phyloP scores from a whole-genome alignment of 1,139 yeast species.

The Geotrichum klebahnii region DNA sequence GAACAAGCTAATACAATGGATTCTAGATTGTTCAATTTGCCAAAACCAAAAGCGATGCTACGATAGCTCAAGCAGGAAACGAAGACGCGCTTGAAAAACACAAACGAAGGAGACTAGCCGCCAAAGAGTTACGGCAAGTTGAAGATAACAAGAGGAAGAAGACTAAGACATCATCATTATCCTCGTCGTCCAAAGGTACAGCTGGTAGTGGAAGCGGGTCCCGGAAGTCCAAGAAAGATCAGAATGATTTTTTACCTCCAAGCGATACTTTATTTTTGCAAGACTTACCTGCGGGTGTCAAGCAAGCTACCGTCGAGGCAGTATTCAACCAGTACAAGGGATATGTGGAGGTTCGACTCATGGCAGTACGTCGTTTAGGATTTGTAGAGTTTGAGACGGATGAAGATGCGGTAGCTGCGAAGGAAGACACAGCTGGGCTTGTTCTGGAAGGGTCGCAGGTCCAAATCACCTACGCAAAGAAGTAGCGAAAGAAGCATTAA shows the following conservation, averaged over 20 bases:
- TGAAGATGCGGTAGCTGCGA: conserved; percentile 47
- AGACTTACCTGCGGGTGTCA: conserved; percentile 50
- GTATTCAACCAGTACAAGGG: conserved; percentile 54
- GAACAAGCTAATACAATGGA: conserved; percentile 21
- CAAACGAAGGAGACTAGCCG: conserved; percentile 35
- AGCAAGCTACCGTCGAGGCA: conserved; percentile 44
- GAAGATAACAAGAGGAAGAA: conserved; percentile 6
- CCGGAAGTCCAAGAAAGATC: conserved; percentile 28
- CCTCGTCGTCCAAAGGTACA: background rate
- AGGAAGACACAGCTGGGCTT: conserved; percentile 41
- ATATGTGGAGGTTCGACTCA: conserved; percentile 60
- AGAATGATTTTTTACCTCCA: conserved; percentile 50
- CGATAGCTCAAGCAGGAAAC: conserved; percentile 33
- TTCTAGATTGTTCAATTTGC: conserved; percentile 40
- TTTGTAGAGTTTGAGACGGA: conserved; percentile 72
- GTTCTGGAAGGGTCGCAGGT: conserved; percentile 40
- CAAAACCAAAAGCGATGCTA: conserved; percentile 48
- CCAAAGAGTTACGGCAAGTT: conserved; percentile 31
- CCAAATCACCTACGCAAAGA: conserved; percentile 51
- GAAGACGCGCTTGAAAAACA: conserved; percentile 35
- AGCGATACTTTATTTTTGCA: conserved; percentile 68
- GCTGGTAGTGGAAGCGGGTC: too few relatives aligned
- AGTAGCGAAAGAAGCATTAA: conserved; percentile 32
- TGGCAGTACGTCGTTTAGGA: conserved; percentile 65
- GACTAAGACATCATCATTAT: too few relatives aligned